Percentiles rank a stretch among this genome's conserved stretches.
Conservation (phyloP, 2,329 filamentous ascomycete species). For the Aspergillus fumigatiaffinis region DNA sequence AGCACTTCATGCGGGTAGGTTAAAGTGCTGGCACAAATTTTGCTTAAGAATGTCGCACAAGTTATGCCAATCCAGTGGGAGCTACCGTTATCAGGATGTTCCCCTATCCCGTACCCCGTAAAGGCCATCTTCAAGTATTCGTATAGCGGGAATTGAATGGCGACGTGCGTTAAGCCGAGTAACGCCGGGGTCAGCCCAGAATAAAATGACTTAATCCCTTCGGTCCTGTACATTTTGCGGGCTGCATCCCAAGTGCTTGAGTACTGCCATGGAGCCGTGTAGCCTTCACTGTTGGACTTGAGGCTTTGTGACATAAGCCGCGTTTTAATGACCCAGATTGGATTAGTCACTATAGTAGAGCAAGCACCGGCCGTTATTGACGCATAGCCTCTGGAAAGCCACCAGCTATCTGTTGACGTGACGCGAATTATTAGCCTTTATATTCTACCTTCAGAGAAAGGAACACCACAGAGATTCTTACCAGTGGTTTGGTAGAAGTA, state of each 20-base stretch:
- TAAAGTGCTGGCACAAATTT: conserved; percentile 87
- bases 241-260: conserved; percentile 84
- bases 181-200: conserved; percentile 90
- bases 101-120: conserved; percentile 84
- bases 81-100: conserved; percentile 56
- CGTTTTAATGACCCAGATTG: conserved; percentile 99
- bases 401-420: conserved; percentile 60
- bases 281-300: conserved; percentile 49
- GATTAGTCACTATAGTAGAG: conserved; percentile 92
- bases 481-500: conserved; percentile 65
- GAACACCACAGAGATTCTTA: conserved; percentile 33
- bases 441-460: neutral
- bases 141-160: conserved; percentile 94
- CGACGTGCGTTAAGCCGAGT: conserved; percentile 88
- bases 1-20: conserved; percentile 98
- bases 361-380: conserved; percentile 87
- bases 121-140: conserved; percentile 89
- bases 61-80: conserved; percentile 81
- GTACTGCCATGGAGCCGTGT: conserved; percentile 73
- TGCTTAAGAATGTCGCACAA: conserved; percentile 85
- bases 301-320: conserved; percentile 88
- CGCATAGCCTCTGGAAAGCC: conserved; percentile 79
- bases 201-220: conserved; percentile 89
- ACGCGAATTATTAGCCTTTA: neutral
- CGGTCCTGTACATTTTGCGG: conserved; percentile 88